Evolutionary conservation across 495 filamentous ascomycete species (phyloP), one percentile per base, ranked within the genome.

Genomic region (Daldinia concentrica): DNA sequence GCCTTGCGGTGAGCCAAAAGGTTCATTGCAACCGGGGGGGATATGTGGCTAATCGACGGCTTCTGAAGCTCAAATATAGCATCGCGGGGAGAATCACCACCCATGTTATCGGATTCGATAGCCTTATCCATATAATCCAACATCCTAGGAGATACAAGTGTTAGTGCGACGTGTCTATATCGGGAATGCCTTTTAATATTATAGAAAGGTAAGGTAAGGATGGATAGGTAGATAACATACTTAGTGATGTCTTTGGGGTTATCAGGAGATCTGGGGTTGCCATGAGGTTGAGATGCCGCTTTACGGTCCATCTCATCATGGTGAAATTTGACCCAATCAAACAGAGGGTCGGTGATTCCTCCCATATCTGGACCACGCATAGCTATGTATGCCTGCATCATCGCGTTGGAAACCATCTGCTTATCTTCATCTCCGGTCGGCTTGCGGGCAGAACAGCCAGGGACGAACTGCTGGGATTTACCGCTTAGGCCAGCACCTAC

Each of bases 281-380:
- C 19, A 12, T 60, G 34, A 51, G 43, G 9, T 30, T 37, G 29
- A 4, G 17, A 37, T 14, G 45, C 4, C 3, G 22, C 43, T 24
- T 19, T 32, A 19, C 26, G n/a, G 36, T 9, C 37, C 55, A 11
- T 63, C 24, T 59, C 58, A 30, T 57, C 54, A 6, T 5, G 11
- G 54, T n/a, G 64, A 27, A 36, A 43, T 17, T 59, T 32, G 32
- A 71, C 71, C 66, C 67, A 71, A 0, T 66, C 32, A 12, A 71
- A 71, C 5, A 74, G 39, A 29, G 69, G 69, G 55, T 69, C 72
- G 7, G 22, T 3, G 4, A 17, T 9, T 6, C 6, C 65, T 11
- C 50, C 63, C 45, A 67, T 50, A 15, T 8, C n/a, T 17, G 62
- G 73, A 15, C 75, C 75, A 32, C 75, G 75, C 75, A 77, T 77